Conservation (phyloP, 805 yeast species). For the Lachancea quebecensis region DNA sequence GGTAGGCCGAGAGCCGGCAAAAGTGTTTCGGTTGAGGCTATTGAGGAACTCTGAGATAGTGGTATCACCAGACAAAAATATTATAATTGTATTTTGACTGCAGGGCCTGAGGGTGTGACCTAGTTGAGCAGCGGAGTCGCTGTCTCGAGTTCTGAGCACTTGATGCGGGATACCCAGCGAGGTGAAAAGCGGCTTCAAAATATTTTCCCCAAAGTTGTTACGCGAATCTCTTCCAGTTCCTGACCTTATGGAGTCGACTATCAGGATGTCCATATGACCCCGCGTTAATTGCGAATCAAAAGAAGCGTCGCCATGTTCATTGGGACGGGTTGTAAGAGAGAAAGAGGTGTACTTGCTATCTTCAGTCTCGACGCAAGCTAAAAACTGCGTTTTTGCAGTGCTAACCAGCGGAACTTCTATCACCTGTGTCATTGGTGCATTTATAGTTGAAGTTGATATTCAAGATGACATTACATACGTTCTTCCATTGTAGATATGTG, state of each 20-base stretch:
- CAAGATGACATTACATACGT: neutral
- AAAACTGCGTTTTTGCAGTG: neutral
- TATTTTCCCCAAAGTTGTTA: slow-evolving; percentile 35
- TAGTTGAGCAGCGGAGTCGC: slow-evolving; percentile 35
- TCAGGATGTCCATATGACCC: slow-evolving; percentile 13
- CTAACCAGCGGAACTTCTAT: neutral
- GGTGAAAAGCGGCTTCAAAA: slow-evolving; percentile 44
- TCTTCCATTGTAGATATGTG: neutral
- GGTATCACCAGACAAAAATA: slow-evolving; percentile 82
- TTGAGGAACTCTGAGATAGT: slow-evolving; percentile 73
- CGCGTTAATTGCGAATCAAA: neutral
- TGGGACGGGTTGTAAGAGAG: neutral
- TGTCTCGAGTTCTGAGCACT: slow-evolving; percentile 39
- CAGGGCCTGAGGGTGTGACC: slow-evolving; percentile 30
- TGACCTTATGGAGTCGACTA: slow-evolving; percentile 34
- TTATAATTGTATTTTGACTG: slow-evolving; percentile 34
- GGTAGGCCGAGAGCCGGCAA: neutral
- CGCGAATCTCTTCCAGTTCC: slow-evolving; percentile 32
- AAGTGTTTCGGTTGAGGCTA: slow-evolving; percentile 23
- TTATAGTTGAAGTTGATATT: neutral
- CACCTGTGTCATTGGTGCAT: neutral
- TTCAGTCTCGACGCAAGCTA: neutral
- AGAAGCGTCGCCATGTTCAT: neutral
- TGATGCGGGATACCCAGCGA: slow-evolving; percentile 32
- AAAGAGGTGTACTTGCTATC: neutral